Evolutionary conservation across 805 yeast genomes (phyloP).

Genomic region (Teunomyces atbi): DNA sequence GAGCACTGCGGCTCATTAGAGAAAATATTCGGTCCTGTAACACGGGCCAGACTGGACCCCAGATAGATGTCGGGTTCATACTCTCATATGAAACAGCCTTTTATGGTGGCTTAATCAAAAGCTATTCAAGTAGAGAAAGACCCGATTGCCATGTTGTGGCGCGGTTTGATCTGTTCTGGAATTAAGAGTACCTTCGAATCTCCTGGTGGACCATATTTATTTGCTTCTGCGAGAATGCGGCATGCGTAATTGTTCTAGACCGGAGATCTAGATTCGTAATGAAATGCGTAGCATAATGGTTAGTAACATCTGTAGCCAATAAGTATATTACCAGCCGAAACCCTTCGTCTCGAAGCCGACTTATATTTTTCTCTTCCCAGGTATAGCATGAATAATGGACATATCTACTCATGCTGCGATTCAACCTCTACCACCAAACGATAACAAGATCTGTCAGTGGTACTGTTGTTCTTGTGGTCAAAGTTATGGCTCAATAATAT

Average conservation of each 20-base stretch:
- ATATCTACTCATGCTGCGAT: background rate
- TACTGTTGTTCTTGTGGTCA: conserved; percentile 43
- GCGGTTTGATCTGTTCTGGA: too few species aligned
- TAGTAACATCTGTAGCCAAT: conserved; percentile 1
- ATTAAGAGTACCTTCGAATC: background rate
- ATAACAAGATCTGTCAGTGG: conserved; percentile 39
- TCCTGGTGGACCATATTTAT: background rate
- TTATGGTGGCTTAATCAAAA: background rate
- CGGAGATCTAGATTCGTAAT: conserved; percentile 2
- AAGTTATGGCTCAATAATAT: conserved; percentile 31
- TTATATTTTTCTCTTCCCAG: background rate
- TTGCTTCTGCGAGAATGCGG: background rate
- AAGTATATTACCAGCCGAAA: conserved; percentile 2
- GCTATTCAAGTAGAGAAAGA: background rate
- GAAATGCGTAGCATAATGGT: background rate
- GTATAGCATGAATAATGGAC: background rate
- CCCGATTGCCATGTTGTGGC: too few species aligned
- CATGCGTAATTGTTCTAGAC: conserved; percentile 2
- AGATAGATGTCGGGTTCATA: background rate
- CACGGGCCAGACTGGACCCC: background rate
- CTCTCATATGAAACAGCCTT: background rate
- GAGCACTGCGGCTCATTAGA: background rate
- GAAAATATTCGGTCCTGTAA: background rate
- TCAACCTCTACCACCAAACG: conserved; percentile 8
- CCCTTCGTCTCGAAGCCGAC: background rate